Evolutionary conservation across 495 filamentous ascomycete genomes (phyloP), one percentile per base, ranked within the genome.

Genomic region (Penicillium flavigenum): DNA sequence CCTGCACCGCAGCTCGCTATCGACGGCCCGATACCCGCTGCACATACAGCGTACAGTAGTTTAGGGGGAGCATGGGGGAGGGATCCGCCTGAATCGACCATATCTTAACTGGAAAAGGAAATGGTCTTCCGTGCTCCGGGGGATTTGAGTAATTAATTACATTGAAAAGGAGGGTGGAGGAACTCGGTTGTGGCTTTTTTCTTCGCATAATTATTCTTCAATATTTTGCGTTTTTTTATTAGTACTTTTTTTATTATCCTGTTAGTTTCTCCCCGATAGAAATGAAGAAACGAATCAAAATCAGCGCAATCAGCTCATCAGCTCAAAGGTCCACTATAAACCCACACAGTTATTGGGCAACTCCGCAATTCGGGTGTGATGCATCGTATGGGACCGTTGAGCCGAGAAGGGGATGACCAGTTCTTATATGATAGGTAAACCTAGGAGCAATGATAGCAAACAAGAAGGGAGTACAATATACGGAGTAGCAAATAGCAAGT

Each of bases 1-100:
- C 66, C 66, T 69, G 66, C 61, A 58, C 58, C 60, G 63, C 63
- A 63, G 63, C 54, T 65, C 63, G 57, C 66, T 69, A 69, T 69
- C 66, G 66, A 69, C 66, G 66, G 66, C 61, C 66, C 66, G 66
- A 69, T 67, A 69, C 66, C 66, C 66, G 66, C 66, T 64, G 66
- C 61, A 58, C 66, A 63, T 63, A 63, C 54, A 68, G 59, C 62
- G 29, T 65, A 68, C 63, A 68, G 65, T 62, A 65, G 60, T 53
- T 53, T 53, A 53, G 51, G 26, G 50, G 44, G 32, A 45, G 39
- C 36, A 24, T 32, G 10, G 41, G 48, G 27, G 47, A 58, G 45
- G 43, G 59, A 55, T 55, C 53, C 53, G 53, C 53, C 44, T 36
- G 10, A 52, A 52, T 52, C 34, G 48, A 51, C 46, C 31, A 24